Conservation (phyloP, 1,284 basidiomycete genomes). For the Cutaneotrichosporon spelunceum region DNA sequence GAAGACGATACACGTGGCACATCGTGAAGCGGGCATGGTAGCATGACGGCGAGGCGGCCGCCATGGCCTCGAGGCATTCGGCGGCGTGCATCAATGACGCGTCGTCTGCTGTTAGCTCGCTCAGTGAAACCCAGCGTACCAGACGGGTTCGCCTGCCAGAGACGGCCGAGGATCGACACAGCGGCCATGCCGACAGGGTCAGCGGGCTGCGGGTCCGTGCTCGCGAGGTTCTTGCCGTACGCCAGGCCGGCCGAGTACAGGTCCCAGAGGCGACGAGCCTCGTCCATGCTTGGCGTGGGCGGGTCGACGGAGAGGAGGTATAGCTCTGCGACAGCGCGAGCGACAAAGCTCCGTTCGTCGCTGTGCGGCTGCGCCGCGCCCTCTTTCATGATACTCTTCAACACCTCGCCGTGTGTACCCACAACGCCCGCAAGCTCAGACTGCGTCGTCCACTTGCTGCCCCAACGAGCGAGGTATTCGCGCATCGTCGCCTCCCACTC, state of each 20-base stretch:
- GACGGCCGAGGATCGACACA: slow-evolving; percentile 28
- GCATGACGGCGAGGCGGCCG: slow-evolving; percentile 26
- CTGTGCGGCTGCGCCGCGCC: slow-evolving; percentile 19
- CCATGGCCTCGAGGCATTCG: slow-evolving; percentile 28
- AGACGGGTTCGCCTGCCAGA: slow-evolving; percentile 19
- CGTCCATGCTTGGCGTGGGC: slow-evolving; percentile 18
- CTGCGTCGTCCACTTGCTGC: slow-evolving; percentile 34
- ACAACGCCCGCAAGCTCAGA: slow-evolving; percentile 34
- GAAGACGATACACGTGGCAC: slow-evolving; percentile 35
- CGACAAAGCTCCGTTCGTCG: slow-evolving; percentile 28
- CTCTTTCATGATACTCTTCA: slow-evolving; percentile 17
- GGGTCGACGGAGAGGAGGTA: slow-evolving; percentile 20
- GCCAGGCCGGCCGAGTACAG: slow-evolving; percentile 33
- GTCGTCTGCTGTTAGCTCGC: slow-evolving; percentile 13
- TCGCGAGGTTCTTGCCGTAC: slow-evolving; percentile 37
- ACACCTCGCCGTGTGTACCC: slow-evolving; percentile 12
- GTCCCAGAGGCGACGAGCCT: slow-evolving; percentile 29
- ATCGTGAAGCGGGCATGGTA: slow-evolving; percentile 33
- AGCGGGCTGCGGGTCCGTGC: slow-evolving; percentile 41
- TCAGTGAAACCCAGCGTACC: not conserved
- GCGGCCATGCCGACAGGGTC: slow-evolving; percentile 37
- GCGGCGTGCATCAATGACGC: slow-evolving; percentile 27
- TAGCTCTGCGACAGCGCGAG: slow-evolving; percentile 30
- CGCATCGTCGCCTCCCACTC: slow-evolving; percentile 28
- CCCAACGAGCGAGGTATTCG: slow-evolving; percentile 40